A percentile compares a stretch with the other conserved stretches of the same genome.
phyloP scores from a whole-genome alignment of 768 basidiomycete species.

The Tremella yokohamensis region DNA sequence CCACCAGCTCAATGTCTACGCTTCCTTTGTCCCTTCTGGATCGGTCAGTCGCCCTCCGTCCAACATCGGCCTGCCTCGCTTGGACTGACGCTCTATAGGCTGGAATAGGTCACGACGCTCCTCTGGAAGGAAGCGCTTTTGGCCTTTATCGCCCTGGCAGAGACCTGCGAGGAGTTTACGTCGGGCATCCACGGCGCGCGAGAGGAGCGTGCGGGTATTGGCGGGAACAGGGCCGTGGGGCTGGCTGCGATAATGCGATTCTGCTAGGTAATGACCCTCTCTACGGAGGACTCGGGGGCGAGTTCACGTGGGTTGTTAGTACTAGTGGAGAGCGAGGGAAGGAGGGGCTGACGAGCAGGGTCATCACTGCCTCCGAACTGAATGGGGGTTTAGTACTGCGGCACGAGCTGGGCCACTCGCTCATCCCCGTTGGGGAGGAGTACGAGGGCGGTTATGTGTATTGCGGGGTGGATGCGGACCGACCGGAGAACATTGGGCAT shows the following conservation, averaged over 20 bases:
- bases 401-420: constrained; percentile 47
- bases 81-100: constrained; percentile 21
- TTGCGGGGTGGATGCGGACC: constrained; percentile 42
- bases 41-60: constrained; percentile 20
- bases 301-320: constrained; percentile 42
- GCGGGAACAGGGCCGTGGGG: constrained; percentile 19
- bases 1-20: constrained; percentile 45
- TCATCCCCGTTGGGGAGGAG: constrained; percentile 48
- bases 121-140: constrained; percentile 29
- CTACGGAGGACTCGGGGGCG: constrained; percentile 49
- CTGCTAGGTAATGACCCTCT: constrained; percentile 46
- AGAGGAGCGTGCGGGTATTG: constrained; percentile 40
- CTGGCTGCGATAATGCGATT: constrained; percentile 48
- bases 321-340: neutral
- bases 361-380: constrained; percentile 46
- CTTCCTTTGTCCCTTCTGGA: constrained; percentile 43
- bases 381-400: constrained; percentile 49
- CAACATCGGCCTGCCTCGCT: neutral
- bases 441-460: constrained; percentile 49
- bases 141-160: constrained; percentile 47
- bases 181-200: constrained; percentile 33
- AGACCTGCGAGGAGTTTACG: constrained; percentile 46
- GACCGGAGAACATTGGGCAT: constrained; percentile 17
- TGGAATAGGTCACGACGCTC: constrained; percentile 41
- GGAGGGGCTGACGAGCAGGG: constrained; percentile 22